Evolutionary conservation across 2,329 filamentous ascomycete species (phyloP), one percentile per base, ranked within the genome.

Genomic region (Fusarium acutatum): DNA sequence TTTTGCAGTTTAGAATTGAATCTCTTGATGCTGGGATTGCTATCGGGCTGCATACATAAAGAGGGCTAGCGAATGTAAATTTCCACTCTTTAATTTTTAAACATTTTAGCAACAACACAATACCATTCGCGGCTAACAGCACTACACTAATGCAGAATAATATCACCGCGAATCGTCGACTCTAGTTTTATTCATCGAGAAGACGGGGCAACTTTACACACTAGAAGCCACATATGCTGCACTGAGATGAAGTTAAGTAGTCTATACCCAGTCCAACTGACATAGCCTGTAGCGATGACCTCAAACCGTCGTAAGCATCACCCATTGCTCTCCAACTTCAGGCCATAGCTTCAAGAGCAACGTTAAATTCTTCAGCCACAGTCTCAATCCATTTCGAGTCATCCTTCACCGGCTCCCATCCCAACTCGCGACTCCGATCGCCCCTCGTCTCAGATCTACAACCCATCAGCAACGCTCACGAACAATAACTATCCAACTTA

Each of bases 381-480:
- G 64, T 67, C 12, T 53, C 40, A 5, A 53, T 58, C 63, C 64
- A 67, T 9, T 17, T 32, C 0, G 46, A 61, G 6, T 67, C 63
- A 37, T 67, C 63, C 6, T 61, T 53, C 12, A 32, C 12, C 0
- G 63, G 63, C n/a, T 47, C 17, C 64, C 65, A 67, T 8, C 65
- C 63, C 20, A 61, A 20, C 22, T 34, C 35, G 3, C 40, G 63
- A 7, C 65, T 67, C 22, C 28, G 52, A 22, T 67, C 40, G 4
- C 53, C 63, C 13, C 24, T 28, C 8, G 53, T 67, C 9, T 53
- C 35, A 22, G 63, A 67, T 15, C 46, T 67, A 10, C 1, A 6
- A 8, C 8, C 6, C 3, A 11, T 67, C 5, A 67, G 54, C 1
- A 24, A 11, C 9, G 0, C 3, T 4, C 1, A 3, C 7, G 0